Evolutionary conservation across 2,329 filamentous ascomycete genomes (phyloP), one percentile per base, ranked within the genome.

Genomic region (Exutisphaerella laricina): DNA sequence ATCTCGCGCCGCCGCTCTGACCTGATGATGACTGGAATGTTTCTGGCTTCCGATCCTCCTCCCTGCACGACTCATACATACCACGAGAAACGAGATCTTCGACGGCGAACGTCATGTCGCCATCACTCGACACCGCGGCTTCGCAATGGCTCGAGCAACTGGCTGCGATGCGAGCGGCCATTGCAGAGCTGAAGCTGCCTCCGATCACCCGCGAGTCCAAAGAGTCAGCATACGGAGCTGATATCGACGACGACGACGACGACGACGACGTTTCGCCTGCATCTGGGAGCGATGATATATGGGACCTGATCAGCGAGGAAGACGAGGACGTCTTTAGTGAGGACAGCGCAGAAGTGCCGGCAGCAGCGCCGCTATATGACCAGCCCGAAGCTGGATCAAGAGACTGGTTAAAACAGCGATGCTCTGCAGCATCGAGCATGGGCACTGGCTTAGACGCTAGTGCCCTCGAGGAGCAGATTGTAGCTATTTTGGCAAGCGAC

Each of bases 281-380:
- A 4, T 79, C 77, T 31, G 79, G 77, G 13, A 78, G 79, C 4
- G 85, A 90, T 45, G 88, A 96, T 66, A 82, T 96, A 7, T 96
- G 90, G 90, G 89, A 96, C 62, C 80, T 94, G 45, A 87, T 94
- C 58, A 88, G 82, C 46, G 84, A 89, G 38, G 75, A 76, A 36
- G 82, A 84, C 17, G 79, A 80, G 14, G 82, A 82, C 43, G 72
- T 77, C 5, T 72, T 77, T 61, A 83, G 78, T 57, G 83, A 80
- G 55, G 85, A 77, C 43, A 69, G 85, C 49, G 68, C 79, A 21
- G 77, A 82, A 35, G 26, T 49, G 5, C 39, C 51, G 12, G 54
- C 55, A 33, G 47, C 54, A 14, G 52, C 57, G 4, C 59, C 58
- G 2, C 77, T 78, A 39, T 30, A 39, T 29, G 41, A 33, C 17